Evolutionary conservation across 148 eudicot species (phyloP).

Genomic region (Cornus kousa): DNA sequence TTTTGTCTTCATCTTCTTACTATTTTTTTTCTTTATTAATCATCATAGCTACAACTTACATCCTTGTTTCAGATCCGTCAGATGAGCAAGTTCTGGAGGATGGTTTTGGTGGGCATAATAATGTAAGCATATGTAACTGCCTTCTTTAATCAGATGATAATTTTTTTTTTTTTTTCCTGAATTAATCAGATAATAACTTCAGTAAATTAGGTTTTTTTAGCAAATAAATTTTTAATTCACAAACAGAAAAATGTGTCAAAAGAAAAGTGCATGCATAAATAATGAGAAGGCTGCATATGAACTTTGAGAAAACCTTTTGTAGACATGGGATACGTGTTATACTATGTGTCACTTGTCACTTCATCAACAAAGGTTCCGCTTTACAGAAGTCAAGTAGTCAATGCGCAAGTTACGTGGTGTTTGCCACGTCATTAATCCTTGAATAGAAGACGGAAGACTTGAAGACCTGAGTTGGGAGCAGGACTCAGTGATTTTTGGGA

Average conservation of each 20-base stretch:
- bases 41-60: background rate
- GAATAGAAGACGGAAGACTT: no score
- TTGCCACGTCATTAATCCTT: no score
- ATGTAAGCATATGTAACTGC: constrained; percentile 35
- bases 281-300: background rate
- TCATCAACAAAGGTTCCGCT: no score
- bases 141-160: background rate
- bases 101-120: constrained; percentile 21
- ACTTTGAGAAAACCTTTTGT: background rate
- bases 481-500: no score
- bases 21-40: background rate
- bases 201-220: background rate
- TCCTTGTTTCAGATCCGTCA: constrained; percentile 28
- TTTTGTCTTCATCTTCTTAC: background rate
- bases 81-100: constrained; percentile 28
- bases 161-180: background rate
- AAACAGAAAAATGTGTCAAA: background rate
- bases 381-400: no score
- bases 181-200: background rate
- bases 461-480: no score
- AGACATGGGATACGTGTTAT: no score
- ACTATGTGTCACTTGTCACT: no score
- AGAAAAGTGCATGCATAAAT: background rate
- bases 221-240: background rate
- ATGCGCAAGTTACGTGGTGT: no score